Evolutionary conservation across 768 basidiomycete genomes (phyloP), one percentile per base, ranked within the genome.

Genomic region (Daedaleopsis nitida): DNA sequence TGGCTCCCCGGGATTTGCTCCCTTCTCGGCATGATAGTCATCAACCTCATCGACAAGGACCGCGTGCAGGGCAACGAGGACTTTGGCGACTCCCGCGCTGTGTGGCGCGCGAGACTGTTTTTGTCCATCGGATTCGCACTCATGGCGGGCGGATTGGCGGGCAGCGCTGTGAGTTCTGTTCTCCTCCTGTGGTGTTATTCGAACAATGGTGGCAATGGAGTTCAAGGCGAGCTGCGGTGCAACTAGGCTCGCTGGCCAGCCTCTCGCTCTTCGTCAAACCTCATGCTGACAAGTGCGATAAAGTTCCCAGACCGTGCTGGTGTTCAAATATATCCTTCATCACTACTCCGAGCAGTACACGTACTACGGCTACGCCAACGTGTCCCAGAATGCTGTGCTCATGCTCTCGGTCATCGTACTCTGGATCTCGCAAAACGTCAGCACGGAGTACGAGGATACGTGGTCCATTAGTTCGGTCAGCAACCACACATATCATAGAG

Each of bases 111-210:
- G 7, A 78, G 96, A 34, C 75, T 97, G 65, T 86, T 96, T 70
- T 73, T 98, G 63, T 99, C 98, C 75, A 83, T 98, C 60, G 96
- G 96, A 1, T 97, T 99, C 69, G 95, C 96, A 0, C 73, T 98
- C 49, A 95, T 99, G 94, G 97, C 97, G 2, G 96, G 97, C 8
- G 97, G 97, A 0, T 72, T 98, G 48, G 97, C 96, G n/a, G 97
- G 96, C 52, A 96, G 94, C 70, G 86, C 97, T 72, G 96, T 98
- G 70, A 68, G 95, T 86, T 13, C 37, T 52, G 7, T 32, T 32
- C 27, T 32, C 27, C 27, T 32, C 4, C 27, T 32, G 27, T 7
- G 7, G 27, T n/a, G n/a, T 32, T 32, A 32, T 7, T 32, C 27
- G 27, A 3, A 7, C 27, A 32, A 32, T 32, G 27, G 27, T 32